Percentiles rank a stretch among this genome's conserved stretches.
These are phyloP conservation scores for Pelargonium fulgidum DNA, from an alignment of 441 rosid genomes.

Conservation along the genomic window DNA sequence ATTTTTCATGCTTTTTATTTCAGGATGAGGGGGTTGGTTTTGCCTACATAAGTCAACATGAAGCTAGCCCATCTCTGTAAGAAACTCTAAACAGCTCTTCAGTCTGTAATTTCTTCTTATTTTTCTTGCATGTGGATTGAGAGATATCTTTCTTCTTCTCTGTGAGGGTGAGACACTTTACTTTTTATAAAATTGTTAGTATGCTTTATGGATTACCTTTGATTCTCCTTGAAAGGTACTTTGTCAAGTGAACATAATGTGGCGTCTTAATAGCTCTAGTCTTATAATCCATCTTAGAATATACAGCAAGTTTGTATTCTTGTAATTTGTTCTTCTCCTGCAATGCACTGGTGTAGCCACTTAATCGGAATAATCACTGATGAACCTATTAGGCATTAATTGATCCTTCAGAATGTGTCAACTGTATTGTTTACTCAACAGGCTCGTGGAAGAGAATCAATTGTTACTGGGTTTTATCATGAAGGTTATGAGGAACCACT, in stretches of 20 bases:
- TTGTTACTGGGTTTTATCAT: slow-evolving; percentile 89
- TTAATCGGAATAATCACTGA: too few relatives aligned
- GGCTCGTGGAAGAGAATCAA: slow-evolving; percentile 83
- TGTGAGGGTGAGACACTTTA: slow-evolving; percentile 63
- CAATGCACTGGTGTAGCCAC: neutral
- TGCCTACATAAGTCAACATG: slow-evolving; percentile 78
- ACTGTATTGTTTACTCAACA: slow-evolving; percentile 26
- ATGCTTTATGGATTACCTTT: neutral
- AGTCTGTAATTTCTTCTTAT: slow-evolving; percentile 15
- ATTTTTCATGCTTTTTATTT: slow-evolving; percentile 19
- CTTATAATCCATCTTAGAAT: neutral
- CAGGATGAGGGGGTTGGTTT: slow-evolving; percentile 87
- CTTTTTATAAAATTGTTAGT: slow-evolving; percentile 14
- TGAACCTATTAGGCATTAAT: neutral
- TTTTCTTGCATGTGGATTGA: slow-evolving; percentile 13
- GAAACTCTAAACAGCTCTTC: slow-evolving; percentile 29
- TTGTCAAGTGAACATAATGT: slow-evolving; percentile 10
- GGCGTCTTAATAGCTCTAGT: neutral
- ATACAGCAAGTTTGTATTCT: neutral
- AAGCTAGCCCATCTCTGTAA: slow-evolving; percentile 87
- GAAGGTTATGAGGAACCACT: slow-evolving; percentile 87
- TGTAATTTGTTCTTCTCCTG: neutral
- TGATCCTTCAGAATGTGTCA: neutral
- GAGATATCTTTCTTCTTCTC: neutral
- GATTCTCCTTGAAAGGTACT: slow-evolving; percentile 3